A percentile compares a stretch with the other conserved stretches of the same genome.
phyloP scores from a whole-genome alignment of 1,284 basidiomycete genomes.

The Pseudozyma tsukubaensis region DNA sequence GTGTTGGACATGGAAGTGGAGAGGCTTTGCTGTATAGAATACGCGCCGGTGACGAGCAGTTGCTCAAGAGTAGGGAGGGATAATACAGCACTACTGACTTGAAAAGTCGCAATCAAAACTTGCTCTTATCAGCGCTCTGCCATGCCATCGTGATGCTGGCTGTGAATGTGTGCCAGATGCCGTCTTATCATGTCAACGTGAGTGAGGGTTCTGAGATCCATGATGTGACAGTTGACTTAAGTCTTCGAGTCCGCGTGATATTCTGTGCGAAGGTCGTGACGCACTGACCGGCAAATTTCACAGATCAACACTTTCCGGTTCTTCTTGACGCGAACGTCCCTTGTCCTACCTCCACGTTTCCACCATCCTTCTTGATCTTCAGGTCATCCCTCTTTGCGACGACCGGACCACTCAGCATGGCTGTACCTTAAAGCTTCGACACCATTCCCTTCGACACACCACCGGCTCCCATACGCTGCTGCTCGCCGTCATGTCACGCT shows the following conservation, averaged over 20 bases:
- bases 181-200: not conserved
- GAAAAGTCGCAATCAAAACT: not conserved
- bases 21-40: conserved; percentile 41
- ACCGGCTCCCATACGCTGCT: not conserved
- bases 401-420: conserved; percentile 6
- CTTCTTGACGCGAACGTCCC: conserved; percentile 11
- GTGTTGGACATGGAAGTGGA: conserved; percentile 40
- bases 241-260: not conserved
- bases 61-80: conserved; percentile 21
- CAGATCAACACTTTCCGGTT: conserved; percentile 18
- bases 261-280: not conserved
- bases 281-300: conserved; percentile 27
- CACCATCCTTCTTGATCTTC: not conserved
- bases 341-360: conserved; percentile 9
- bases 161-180: too few species aligned
- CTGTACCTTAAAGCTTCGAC: not conserved
- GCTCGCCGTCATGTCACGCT: conserved; percentile 18
- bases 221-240: too few species aligned
- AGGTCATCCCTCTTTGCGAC: too few species aligned
- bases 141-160: too few species aligned
- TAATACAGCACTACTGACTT: not conserved
- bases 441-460: not conserved
- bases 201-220: not conserved
- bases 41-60: conserved; percentile 22
- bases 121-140: too few species aligned